Percentiles rank a stretch among this genome's conserved stretches.
Evolutionary conservation across 2,329 filamentous ascomycete genomes (phyloP).

Genomic region (Pseudogymnoascus sp.): DNA sequence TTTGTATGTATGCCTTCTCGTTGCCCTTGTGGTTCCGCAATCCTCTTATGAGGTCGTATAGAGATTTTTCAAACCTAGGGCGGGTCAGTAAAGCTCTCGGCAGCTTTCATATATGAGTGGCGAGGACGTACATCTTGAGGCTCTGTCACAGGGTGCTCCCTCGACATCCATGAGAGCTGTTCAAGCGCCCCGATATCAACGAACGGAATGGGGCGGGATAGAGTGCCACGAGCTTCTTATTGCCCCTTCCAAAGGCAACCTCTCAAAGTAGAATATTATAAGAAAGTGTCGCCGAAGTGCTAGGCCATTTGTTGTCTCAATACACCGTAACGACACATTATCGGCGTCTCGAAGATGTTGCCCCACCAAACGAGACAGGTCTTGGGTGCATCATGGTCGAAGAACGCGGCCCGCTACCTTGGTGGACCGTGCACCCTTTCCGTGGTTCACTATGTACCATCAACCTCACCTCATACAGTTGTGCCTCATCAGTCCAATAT

Average conservation of each 20-base stretch:
- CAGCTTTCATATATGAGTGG: neutral
- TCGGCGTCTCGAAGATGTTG: neutral
- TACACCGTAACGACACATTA: neutral
- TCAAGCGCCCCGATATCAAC: neutral
- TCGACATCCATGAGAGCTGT: neutral
- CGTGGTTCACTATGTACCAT: neutral
- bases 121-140: conserved; percentile 4
- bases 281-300: neutral
- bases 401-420: conserved; percentile 6
- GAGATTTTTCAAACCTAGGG: conserved; percentile 92
- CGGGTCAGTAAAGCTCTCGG: neutral
- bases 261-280: neutral
- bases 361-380: conserved; percentile 6
- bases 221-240: neutral
- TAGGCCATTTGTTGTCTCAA: conserved; percentile 1
- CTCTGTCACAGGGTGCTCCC: neutral
- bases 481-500: neutral
- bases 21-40: conserved; percentile 91
- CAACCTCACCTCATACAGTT: neutral
- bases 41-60: conserved; percentile 97
- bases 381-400: conserved; percentile 1
- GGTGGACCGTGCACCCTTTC: conserved; percentile 1
- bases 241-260: neutral
- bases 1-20: conserved; percentile 91
- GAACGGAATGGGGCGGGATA: neutral